phyloP scores from a whole-genome alignment of 192 early-diverging fungal genomes.

The Podochytrium sp. region DNA sequence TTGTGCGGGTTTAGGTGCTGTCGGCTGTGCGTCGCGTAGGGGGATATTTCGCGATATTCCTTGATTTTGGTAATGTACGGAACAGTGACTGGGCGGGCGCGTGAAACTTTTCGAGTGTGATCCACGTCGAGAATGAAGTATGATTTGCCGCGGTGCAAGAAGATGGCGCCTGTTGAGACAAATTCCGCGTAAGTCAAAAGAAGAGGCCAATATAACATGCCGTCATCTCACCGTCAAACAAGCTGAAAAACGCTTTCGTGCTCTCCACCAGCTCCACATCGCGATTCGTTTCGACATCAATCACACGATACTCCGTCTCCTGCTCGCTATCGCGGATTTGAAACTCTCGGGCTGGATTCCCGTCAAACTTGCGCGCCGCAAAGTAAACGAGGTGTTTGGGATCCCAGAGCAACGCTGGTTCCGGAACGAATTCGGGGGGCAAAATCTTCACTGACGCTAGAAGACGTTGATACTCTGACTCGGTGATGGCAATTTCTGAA shows the following conservation, averaged over 20 bases:
- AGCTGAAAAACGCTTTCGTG: slow-evolving; percentile 52
- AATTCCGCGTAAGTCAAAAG: neutral
- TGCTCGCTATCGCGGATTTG: slow-evolving; percentile 44
- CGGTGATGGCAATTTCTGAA: slow-evolving; percentile 51
- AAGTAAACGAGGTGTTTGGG: slow-evolving; percentile 42
- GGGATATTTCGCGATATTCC: slow-evolving; percentile 39
- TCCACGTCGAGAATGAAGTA: slow-evolving; percentile 60
- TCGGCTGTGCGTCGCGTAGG: neutral
- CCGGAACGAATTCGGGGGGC: neutral
- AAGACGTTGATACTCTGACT: slow-evolving; percentile 7
- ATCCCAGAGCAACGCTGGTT: slow-evolving; percentile 10
- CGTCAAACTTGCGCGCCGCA: slow-evolving; percentile 46
- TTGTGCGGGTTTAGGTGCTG: slow-evolving; percentile 9
- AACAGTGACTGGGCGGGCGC: slow-evolving; percentile 47
- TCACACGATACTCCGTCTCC: slow-evolving; percentile 40
- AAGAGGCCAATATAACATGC: neutral
- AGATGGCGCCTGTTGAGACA: slow-evolving; percentile 52
- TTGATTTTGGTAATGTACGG: slow-evolving; percentile 57
- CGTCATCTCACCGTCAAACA: slow-evolving; percentile 57
- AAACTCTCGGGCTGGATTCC: slow-evolving; percentile 48
- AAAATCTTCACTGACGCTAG: neutral
- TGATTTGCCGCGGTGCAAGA: slow-evolving; percentile 61
- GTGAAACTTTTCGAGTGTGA: slow-evolving; percentile 45
- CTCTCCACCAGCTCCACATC: slow-evolving; percentile 59
- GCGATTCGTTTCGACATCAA: slow-evolving; percentile 49